Evolutionary conservation across 2,329 filamentous ascomycete genomes (phyloP), one percentile per base, ranked within the genome.

Genomic region (Lecanicillium sp.): DNA sequence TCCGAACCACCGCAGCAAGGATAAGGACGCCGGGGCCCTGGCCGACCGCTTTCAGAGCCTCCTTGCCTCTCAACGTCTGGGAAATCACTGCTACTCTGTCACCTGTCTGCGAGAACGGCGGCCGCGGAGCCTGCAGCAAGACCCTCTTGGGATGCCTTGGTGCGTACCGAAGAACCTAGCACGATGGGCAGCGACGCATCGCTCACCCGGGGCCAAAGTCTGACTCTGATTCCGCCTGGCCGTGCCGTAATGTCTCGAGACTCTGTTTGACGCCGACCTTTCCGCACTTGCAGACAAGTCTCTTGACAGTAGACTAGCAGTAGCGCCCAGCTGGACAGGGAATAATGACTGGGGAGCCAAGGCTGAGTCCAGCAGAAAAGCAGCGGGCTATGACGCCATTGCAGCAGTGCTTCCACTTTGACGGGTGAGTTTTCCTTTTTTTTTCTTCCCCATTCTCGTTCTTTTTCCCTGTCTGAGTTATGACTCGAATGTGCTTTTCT

Each of bases 261-360:
- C 41, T 35, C 2, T 43, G 39, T 27, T 5, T 19, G 19, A 33
- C 12, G 20, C 20, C 33, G 26, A 23, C 24, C 26, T 24, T 36
- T 17, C 23, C n/a, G n/a, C n/a, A n/a, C n/a, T n/a, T n/a, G n/a
- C n/a, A n/a, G 15, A 36, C 15, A 14, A 21, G 17, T 39, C 21
- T 7, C 8, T 40, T 36, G 23, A 15, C 29, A 30, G 35, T 29
- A 20, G 32, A 17, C 19, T n/a, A 27, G 20, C 30, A 14, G 40
- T 32, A 32, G 30, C 19, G 41, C 33, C 43, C 43, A 45, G 43
- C 43, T 45, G 33, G 35, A 32, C 33, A 45, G 43, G 43, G 35
- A n/a, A 38, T 14, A 17, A 10, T 2, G 24, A 23, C 43, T 24
- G 23, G 43, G 43, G 33, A 29, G 26, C 12, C 7, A 37, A n/a